phyloP scores from a whole-genome alignment of 345 rosid species.

The Brassica incana region DNA sequence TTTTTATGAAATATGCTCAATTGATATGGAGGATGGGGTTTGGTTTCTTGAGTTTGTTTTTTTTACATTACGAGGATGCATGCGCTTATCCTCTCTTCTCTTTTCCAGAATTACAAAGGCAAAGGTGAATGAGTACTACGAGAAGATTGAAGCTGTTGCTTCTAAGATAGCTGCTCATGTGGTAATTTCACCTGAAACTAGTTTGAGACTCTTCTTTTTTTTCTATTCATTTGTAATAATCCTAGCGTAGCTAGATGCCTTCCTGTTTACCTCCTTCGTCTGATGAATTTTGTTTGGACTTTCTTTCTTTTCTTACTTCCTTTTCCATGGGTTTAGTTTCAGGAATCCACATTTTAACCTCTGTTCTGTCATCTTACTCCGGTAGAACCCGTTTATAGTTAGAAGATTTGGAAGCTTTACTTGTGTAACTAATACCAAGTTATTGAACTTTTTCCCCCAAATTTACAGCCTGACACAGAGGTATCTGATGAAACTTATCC shows the following conservation, averaged over 20 bases:
- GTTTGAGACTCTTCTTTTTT: too few species aligned
- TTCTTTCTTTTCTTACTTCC: not conserved
- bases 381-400: not conserved
- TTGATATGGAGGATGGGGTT: too few species aligned
- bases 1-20: too few species aligned
- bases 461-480: not conserved
- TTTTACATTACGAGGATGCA: too few species aligned
- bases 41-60: too few species aligned
- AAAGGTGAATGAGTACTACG: slow-evolving; percentile 71
- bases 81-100: too few species aligned
- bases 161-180: slow-evolving; percentile 44
- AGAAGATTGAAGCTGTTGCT: slow-evolving; percentile 76
- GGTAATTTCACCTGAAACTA: not conserved
- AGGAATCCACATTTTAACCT: not conserved
- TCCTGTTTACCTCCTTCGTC: too few species aligned
- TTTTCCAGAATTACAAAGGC: slow-evolving; percentile 57
- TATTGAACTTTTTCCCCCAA: not conserved
- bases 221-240: too few species aligned
- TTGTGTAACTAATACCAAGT: not conserved
- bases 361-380: not conserved
- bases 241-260: not conserved
- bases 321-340: not conserved
- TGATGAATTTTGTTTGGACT: not conserved
- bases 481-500: not conserved
- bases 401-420: not conserved